Conservation (phyloP, 495 filamentous ascomycete species). For the Penicillium egyptiacum region DNA sequence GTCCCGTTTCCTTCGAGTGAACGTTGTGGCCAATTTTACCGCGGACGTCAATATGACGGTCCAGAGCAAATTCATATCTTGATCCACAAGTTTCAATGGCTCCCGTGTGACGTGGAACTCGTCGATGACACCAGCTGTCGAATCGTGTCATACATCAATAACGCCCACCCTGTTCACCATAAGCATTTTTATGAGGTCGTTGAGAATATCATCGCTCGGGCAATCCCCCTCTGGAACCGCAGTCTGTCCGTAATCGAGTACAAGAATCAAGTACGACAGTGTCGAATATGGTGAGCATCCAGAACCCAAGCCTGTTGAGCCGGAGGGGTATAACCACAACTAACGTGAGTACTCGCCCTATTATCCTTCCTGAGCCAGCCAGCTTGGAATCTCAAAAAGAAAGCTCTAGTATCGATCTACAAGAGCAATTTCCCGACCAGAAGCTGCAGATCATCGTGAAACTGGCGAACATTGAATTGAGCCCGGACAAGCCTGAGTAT, state of each 20-base stretch:
- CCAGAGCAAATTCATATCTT: background rate
- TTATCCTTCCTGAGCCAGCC: conserved; percentile 40
- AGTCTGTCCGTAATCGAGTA: background rate
- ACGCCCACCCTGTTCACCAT: conserved; percentile 53
- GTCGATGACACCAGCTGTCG: conserved; percentile 24
- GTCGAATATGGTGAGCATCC: conserved; percentile 20
- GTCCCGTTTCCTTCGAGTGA: background rate
- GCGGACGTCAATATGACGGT: too few relatives aligned
- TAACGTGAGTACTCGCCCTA: conserved; percentile 1
- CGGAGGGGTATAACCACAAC: conserved; percentile 7
- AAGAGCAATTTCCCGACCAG: conserved; percentile 22
- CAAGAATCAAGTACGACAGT: conserved; percentile 18
- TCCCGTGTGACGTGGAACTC: conserved; percentile 56
- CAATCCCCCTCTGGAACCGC: conserved; percentile 56
- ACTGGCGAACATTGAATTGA: conserved; percentile 60
- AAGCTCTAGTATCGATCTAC: conserved; percentile 16
- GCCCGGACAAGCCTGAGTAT: conserved; percentile 55
- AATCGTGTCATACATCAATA: conserved; percentile 59
- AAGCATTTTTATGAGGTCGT: conserved; percentile 50
- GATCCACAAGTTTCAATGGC: conserved; percentile 54
- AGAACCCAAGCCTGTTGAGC: conserved; percentile 8
- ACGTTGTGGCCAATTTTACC: too few relatives aligned
- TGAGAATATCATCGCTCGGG: conserved; percentile 47
- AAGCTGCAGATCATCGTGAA: conserved; percentile 66
- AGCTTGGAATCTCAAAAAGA: background rate